Evolutionary conservation across 345 rosid species (phyloP).

Genomic region (Carallia pectinifolia): DNA sequence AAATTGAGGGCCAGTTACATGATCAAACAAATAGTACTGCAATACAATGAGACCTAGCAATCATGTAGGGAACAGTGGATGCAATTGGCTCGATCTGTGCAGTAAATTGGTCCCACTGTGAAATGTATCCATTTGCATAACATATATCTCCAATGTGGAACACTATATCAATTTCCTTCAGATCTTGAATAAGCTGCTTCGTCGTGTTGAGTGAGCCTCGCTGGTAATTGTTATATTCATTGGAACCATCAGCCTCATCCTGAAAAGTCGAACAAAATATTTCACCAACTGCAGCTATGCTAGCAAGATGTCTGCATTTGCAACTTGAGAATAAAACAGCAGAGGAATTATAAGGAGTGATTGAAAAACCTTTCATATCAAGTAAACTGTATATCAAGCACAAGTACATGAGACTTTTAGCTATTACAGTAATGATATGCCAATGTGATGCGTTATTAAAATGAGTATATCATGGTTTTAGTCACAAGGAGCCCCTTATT

Average conservation of each 20-base stretch:
- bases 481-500: background rate
- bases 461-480: background rate
- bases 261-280: slow-evolving; percentile 14
- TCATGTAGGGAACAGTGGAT: slow-evolving; percentile 66
- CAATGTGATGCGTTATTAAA: background rate
- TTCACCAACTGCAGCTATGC: slow-evolving; percentile 7
- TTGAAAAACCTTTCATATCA: too few relatives aligned
- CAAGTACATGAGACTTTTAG: background rate
- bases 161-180: slow-evolving; percentile 50
- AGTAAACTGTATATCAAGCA: background rate
- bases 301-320: too few relatives aligned
- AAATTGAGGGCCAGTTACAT: background rate
- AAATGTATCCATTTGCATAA: slow-evolving; percentile 70
- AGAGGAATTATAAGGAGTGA: too few relatives aligned
- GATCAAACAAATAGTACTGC: background rate
- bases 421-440: background rate
- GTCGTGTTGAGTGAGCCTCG: slow-evolving; percentile 64
- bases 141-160: slow-evolving; percentile 72
- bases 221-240: slow-evolving; percentile 49
- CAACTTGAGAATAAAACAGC: too few relatives aligned
- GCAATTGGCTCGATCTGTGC: slow-evolving; percentile 70
- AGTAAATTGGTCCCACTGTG: slow-evolving; percentile 76
- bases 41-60: slow-evolving; percentile 49
- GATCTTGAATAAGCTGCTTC: slow-evolving; percentile 51
- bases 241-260: slow-evolving; percentile 72